Base-by-base conservation (phyloP, 345 rosid genomes). In the Arabidopsis thaliana region DNA sequence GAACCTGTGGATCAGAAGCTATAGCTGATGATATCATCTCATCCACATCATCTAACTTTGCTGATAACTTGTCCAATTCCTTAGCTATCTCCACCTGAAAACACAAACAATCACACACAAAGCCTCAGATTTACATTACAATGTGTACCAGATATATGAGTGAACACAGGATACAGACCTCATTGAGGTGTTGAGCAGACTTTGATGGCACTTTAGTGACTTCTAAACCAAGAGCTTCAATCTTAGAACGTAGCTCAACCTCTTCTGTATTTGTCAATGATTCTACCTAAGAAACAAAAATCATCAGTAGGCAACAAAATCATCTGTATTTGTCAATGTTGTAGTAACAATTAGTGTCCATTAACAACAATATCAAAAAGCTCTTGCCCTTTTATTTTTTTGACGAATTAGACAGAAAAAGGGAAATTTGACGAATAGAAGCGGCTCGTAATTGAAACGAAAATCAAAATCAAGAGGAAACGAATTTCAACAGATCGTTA, bases 61-160 rank as follows among this genome's bases (percentile, higher is more conserved):
- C 91, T 23, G 98, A 93, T 73, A 93, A 77, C 71, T 86, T 93
- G 58, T 93, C 94, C 88, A 93, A 78, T 76, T 90, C 94, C 44
- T 81, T 86, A 10, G 93, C 98, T 72, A 90, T 90, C 67, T 88
- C 96, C 79, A 87, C 71, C 97, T 91, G 49, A 38, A n/a, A 16
- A 52, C 7, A 67, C 16, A 67, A 30, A 46, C 24, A 67, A 30
- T 34, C 24, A 30, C 24, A 34, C 23, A 65, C 4, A 28, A 38
- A 24, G 1, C 25, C 14, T 38, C 44, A 59, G 34, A 36, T 75
- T 36, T 6, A 56, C 10, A n/a, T 32, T 30, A 45, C 42, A 24
- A 4, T 33, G 38, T 37, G 24, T 24, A 58, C 8, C 10, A 6
- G 25, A 8, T 48, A 16, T 45, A 0, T n/a, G 7, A 4, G 50